Percentiles rank a stretch among this genome's conserved stretches.
Conservation (phyloP, 768 basidiomycete genomes). For the Floccularia luteovirens region DNA sequence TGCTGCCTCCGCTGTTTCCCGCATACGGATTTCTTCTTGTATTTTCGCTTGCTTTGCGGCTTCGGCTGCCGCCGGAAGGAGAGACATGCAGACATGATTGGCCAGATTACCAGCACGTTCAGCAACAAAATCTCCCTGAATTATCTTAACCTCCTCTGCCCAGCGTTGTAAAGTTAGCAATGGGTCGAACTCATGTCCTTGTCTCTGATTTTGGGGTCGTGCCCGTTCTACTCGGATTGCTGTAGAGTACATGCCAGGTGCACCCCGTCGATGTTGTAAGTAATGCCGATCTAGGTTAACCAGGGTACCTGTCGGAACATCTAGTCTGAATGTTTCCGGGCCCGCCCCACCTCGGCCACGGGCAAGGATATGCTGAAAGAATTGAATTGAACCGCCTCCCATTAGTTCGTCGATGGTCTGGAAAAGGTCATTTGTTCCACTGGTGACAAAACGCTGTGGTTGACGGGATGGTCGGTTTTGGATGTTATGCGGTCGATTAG, state of each 20-base stretch:
- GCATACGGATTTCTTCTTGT: conserved; percentile 31
- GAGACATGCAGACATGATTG: conserved; percentile 63
- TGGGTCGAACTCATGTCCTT: conserved; percentile 67
- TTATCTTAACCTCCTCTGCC: conserved; percentile 80
- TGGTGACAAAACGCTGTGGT: conserved; percentile 46
- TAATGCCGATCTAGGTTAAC: conserved; percentile 52
- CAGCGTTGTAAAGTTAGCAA: conserved; percentile 80
- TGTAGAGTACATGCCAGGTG: conserved; percentile 37
- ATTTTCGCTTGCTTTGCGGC: conserved; percentile 49
- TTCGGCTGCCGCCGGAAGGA: conserved; percentile 77
- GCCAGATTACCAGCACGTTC: conserved; percentile 60
- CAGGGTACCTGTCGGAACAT: conserved; percentile 60
- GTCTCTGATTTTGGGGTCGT: conserved; percentile 27
- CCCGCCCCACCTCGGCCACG: conserved; percentile 45
- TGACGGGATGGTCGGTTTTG: conserved; percentile 46
- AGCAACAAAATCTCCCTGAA: conserved; percentile 66
- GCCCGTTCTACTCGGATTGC: conserved; percentile 61
- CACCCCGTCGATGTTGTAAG: conserved; percentile 39
- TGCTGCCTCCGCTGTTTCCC: conserved; percentile 24
- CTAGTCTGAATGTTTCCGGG: conserved; percentile 68
- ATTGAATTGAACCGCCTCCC: conserved; percentile 72
- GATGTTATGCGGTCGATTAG: conserved; percentile 34
- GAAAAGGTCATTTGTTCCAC: conserved; percentile 49
- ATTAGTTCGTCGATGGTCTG: conserved; percentile 79
- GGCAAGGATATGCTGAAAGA: conserved; percentile 77